Base-by-base conservation (phyloP, 805 yeast genomes). In the Zygoascus bituminiphila region DNA sequence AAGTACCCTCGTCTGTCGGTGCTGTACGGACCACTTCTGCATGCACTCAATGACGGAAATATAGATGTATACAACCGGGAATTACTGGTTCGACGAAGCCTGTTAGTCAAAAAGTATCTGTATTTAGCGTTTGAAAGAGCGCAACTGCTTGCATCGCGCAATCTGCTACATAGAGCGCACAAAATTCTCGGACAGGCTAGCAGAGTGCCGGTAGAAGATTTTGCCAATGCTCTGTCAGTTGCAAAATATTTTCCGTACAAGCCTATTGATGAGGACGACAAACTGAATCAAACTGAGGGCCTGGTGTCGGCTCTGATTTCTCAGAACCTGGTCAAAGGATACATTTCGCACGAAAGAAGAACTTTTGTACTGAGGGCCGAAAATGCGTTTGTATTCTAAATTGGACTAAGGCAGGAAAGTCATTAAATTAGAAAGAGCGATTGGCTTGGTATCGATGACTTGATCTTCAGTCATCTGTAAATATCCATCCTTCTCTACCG, bases 351-450 rank as follows among this genome's bases (percentile, higher is more conserved):
- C 60, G 75, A 81, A 2, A 80, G 84, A 58, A 69, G 77, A 37
- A 83, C 85, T 45, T 69, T 86, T 17, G 96, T 88, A 8, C 64
- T 88, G 48, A 81, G 93, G 61, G 86, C 83, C 62, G 76, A 71
- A 15, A 78, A 77, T 22, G 81, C 95, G 2, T 88, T 88, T 61
- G 94, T 93, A 2, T 40, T 14, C 9, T 45, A 26, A 9, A 14
- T 24, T 22, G 31, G n/a, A 39, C n/a, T n/a, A n/a, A n/a, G n/a
- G n/a, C n/a, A n/a, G n/a, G n/a, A n/a, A n/a, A n/a, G n/a, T n/a
- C n/a, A n/a, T n/a, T n/a, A n/a, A n/a, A n/a, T n/a, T n/a, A n/a
- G n/a, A n/a, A n/a, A n/a, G n/a, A n/a, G n/a, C n/a, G n/a, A n/a
- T n/a, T n/a, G n/a, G n/a, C n/a, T n/a, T n/a, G n/a, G n/a, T n/a